These are phyloP conservation scores for Capronia americana DNA, from an alignment of 2,329 filamentous ascomycete species.

Conservation along the genomic window DNA sequence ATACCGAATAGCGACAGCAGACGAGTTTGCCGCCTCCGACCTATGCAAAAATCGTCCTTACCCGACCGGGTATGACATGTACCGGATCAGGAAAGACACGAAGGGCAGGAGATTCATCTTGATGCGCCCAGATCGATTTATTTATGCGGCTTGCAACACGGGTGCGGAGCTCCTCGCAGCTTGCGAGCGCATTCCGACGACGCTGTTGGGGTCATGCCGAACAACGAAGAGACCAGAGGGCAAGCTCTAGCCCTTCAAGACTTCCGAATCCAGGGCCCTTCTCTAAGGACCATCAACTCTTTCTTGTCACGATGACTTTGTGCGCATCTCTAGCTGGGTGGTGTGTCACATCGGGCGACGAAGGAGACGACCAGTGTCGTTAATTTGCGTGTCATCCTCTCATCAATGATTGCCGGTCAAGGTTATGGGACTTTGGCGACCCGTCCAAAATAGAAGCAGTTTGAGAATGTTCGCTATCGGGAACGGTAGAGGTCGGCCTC, in stretches of 20 bases:
- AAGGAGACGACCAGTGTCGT: background rate
- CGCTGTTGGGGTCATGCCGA: slow-evolving; percentile 6
- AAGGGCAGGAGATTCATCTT: slow-evolving; percentile 41
- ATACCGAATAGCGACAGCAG: slow-evolving; percentile 39
- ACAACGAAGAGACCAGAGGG: background rate
- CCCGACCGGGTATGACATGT: slow-evolving; percentile 42
- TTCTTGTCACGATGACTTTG: background rate
- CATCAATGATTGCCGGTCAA: background rate
- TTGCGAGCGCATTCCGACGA: slow-evolving; percentile 16
- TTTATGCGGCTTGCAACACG: slow-evolving; percentile 44
- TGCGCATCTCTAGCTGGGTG: background rate
- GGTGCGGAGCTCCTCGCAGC: slow-evolving; percentile 35
- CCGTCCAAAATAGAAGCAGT: background rate
- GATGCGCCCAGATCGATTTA: slow-evolving; percentile 44
- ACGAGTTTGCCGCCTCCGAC: slow-evolving; percentile 42
- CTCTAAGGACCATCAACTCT: background rate
- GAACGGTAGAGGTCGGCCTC: background rate
- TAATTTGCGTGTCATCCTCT: background rate
- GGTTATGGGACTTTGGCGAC: background rate
- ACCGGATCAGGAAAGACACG: slow-evolving; percentile 38
- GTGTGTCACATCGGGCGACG: background rate
- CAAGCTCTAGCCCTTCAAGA: background rate
- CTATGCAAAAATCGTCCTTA: slow-evolving; percentile 42
- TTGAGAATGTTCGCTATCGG: background rate
- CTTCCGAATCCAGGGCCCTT: background rate